Conservation (phyloP, 2,329 filamentous ascomycete genomes). For the Thielaviopsis euricoi region DNA sequence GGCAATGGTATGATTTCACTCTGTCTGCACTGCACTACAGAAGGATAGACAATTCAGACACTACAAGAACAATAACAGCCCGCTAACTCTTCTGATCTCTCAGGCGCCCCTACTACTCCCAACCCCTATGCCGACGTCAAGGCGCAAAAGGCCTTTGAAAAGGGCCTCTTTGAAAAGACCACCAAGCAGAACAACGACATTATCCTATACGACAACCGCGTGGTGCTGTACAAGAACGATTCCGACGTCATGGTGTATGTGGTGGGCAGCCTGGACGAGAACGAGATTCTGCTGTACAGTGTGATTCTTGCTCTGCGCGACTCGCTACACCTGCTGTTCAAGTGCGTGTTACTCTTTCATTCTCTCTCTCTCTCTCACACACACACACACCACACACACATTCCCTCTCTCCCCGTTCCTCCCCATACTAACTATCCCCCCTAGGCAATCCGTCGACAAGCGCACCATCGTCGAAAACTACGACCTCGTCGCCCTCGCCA, state of each 20-base stretch:
- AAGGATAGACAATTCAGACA: background rate
- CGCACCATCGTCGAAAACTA: conserved; percentile 98
- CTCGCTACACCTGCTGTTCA: conserved; percentile 77
- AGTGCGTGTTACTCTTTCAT: conserved; percentile 36
- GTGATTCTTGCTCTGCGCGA: conserved; percentile 84
- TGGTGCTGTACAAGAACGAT: conserved; percentile 96
- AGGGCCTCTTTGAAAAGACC: conserved; percentile 88
- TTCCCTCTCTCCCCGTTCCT: background rate
- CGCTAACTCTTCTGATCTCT: background rate
- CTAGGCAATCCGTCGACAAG: conserved; percentile 95
- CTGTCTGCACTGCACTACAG: background rate
- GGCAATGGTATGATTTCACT: conserved; percentile 17
- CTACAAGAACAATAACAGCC: background rate
- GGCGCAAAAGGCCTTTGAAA: conserved; percentile 92
- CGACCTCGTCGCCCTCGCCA: conserved; percentile 80
- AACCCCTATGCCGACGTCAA: conserved; percentile 80
- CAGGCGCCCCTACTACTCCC: conserved; percentile 19
- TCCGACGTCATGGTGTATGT: conserved; percentile 94
- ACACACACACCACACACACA: too few relatives aligned
- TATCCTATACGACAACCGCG: conserved; percentile 90
- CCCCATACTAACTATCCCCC: conserved; percentile 11
- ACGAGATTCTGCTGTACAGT: conserved; percentile 92
- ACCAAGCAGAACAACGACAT: conserved; percentile 91
- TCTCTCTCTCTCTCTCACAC: background rate
- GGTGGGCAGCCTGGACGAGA: conserved; percentile 81